A percentile compares a stretch with the other conserved stretches of the same genome.
Conservation (phyloP, 306 rosid species). For the Citrullus amarus region DNA sequence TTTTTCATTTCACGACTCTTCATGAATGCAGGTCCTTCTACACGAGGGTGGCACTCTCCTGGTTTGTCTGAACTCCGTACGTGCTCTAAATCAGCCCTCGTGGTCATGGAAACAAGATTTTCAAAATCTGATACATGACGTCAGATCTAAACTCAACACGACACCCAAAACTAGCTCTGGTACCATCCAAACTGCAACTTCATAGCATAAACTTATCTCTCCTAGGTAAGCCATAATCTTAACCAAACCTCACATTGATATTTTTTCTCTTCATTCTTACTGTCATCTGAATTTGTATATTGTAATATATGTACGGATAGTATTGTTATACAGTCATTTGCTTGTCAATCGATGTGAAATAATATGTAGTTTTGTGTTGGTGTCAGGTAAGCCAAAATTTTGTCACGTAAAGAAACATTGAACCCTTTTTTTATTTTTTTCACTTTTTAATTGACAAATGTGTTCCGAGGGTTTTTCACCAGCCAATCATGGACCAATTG, state of each 20-base stretch:
- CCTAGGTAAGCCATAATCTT: background rate
- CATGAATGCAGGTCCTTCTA: conserved; percentile 66
- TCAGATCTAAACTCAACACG: conserved; percentile 29
- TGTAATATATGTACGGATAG: background rate
- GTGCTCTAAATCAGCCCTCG: conserved; percentile 66
- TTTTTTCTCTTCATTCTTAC: background rate
- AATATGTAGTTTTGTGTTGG: background rate
- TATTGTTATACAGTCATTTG: background rate
- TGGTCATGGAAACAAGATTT: conserved; percentile 87
- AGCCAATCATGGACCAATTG: background rate
- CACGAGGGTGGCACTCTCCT: conserved; percentile 96
- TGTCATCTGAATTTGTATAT: background rate
- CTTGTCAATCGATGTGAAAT: background rate
- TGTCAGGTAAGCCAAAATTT: background rate
- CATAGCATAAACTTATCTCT: conserved; percentile 14
- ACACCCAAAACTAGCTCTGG: conserved; percentile 13
- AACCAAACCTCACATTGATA: background rate
- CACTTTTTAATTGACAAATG: too few species aligned
- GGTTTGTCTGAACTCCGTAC: conserved; percentile 88
- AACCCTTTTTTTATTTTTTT: background rate
- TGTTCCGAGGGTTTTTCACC: background rate
- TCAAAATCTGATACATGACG: conserved; percentile 17
- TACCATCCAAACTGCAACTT: conserved; percentile 23
- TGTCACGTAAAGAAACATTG: background rate
- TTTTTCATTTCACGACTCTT: background rate